Conservation (phyloP, 108 stramenopile species). For the Cyclotella baltica region DNA sequence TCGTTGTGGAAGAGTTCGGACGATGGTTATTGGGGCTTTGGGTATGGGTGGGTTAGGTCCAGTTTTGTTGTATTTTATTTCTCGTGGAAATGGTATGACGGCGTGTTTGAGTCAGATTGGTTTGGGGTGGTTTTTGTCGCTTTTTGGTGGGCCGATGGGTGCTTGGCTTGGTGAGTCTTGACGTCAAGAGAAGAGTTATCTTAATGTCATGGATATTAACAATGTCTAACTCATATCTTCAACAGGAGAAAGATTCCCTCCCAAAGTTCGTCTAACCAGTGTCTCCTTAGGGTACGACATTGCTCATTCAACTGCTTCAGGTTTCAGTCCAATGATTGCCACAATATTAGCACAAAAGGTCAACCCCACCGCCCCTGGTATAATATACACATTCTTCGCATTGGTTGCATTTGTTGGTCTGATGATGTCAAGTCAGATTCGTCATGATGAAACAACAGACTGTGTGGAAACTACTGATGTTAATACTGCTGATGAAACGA, state of each 20-base stretch:
- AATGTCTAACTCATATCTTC: not conserved
- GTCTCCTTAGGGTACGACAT: conserved; percentile 71
- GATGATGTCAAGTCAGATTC: conserved; percentile 36
- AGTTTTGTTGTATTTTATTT: conserved; percentile 55
- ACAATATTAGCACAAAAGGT: conserved; percentile 55
- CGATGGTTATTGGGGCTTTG: conserved; percentile 62
- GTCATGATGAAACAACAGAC: conserved; percentile 7
- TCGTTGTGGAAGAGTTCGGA: conserved; percentile 50
- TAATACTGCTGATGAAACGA: not conserved
- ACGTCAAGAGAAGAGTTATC: too few relatives aligned
- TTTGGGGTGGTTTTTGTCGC: conserved; percentile 60
- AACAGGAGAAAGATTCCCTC: conserved; percentile 62
- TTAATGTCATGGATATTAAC: too few relatives aligned
- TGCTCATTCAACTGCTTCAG: conserved; percentile 65
- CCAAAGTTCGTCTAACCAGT: conserved; percentile 64
- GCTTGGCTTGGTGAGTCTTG: conserved; percentile 58
- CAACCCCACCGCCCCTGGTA: conserved; percentile 55
- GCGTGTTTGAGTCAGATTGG: conserved; percentile 63
- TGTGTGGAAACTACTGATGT: not conserved
- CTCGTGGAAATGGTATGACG: conserved; percentile 35
- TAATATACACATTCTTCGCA: conserved; percentile 54
- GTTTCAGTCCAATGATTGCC: conserved; percentile 68
- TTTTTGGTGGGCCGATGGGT: conserved; percentile 67
- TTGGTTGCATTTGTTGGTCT: conserved; percentile 21
- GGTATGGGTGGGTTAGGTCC: conserved; percentile 54